Conservation (phyloP, 257 asterid genomes). For the Petunia axillaris region DNA sequence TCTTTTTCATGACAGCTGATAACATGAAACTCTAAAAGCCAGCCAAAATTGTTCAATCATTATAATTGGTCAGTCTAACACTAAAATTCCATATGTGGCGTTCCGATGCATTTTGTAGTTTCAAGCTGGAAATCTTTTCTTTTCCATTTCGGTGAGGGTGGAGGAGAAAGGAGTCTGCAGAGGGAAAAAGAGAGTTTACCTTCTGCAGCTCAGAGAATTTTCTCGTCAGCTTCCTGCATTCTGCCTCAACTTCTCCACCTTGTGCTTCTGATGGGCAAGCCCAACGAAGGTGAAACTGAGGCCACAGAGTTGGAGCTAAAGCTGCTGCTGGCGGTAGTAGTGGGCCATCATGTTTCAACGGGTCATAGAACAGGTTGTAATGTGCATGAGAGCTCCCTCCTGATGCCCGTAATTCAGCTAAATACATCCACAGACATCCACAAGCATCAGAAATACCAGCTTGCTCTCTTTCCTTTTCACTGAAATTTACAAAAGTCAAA, state of each 20-base stretch:
- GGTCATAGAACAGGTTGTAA: constrained; percentile 81
- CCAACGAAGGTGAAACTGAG: constrained; percentile 99
- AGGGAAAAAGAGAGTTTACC: constrained; percentile 44
- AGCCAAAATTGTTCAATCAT: constrained; percentile 11
- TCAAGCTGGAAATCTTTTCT: constrained; percentile 14
- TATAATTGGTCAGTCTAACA: not conserved
- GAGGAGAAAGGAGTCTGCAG: not conserved
- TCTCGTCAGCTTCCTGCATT: constrained; percentile 72
- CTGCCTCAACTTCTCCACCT: constrained; percentile 89
- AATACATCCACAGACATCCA: constrained; percentile 88
- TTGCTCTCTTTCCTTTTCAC: constrained; percentile 95
- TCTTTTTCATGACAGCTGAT: not conserved
- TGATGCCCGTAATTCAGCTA: constrained; percentile 76
- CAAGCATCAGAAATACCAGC: constrained; percentile 80
- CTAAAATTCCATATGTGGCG: not conserved
- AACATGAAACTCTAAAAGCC: not conserved
- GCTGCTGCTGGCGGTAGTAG: constrained; percentile 98
- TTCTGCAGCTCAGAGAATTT: constrained; percentile 67
- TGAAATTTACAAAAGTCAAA: constrained; percentile 33
- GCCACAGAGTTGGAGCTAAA: constrained; percentile 97
- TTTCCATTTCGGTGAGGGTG: not conserved
- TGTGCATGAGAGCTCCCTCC: constrained; percentile 78
- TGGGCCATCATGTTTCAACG: constrained; percentile 66
- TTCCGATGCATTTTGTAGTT: constrained; percentile 8
- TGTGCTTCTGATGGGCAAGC: constrained; percentile 88